Evolutionary conservation across 371 early-diverging fungal genomes (phyloP), one percentile per base, ranked within the genome.

Genomic region (Mucor lusitanicus): DNA sequence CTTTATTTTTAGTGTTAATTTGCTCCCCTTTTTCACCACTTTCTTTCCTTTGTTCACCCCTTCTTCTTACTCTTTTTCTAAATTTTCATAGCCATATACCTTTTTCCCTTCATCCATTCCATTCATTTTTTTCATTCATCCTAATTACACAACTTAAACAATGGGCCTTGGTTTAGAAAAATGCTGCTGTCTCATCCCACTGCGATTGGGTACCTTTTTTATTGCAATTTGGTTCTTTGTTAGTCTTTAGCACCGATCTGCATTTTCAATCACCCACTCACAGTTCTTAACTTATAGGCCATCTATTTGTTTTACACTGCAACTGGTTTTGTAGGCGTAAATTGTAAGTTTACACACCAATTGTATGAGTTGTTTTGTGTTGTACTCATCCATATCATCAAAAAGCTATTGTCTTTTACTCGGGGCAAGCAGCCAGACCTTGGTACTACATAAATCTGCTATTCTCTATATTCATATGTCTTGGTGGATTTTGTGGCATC

Each of bases 181-280:
- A 67, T 82, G 83, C 40, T 82, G 83, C 39, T 78, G 83, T 63
- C 64, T 80, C 63, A 78, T 82, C 61, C 83, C 83, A 37, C 61
- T 82, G 23, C 67, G 83, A 60, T 70, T 78, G 35, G 83, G 80
- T 5, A 75, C 83, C 4, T 80, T 80, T 61, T 69, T 82, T 35
- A 75, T 82, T 63, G 80, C 83, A 40, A 72, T 80, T 44, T 80
- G 79, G 78, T 80, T 82, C 67, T 75, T 77, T 63, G 83, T 82
- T 80, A 59, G 76, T 53, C 37, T 19, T 12, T 25, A 3, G 44
- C 44, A 19, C 1, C 9, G 17, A 50, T 23, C 19, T 23, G 19
- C n/a, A 17, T n/a, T n/a, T n/a, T n/a, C n/a, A 56, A 9, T 54
- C 25, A 25, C 5, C 13, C 33, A 19, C 15, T 17, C 7, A 19